Percentiles rank a stretch among this genome's conserved stretches.
Evolutionary conservation across 495 filamentous ascomycete species (phyloP).

Genomic region (Penicillium coprophilum): DNA sequence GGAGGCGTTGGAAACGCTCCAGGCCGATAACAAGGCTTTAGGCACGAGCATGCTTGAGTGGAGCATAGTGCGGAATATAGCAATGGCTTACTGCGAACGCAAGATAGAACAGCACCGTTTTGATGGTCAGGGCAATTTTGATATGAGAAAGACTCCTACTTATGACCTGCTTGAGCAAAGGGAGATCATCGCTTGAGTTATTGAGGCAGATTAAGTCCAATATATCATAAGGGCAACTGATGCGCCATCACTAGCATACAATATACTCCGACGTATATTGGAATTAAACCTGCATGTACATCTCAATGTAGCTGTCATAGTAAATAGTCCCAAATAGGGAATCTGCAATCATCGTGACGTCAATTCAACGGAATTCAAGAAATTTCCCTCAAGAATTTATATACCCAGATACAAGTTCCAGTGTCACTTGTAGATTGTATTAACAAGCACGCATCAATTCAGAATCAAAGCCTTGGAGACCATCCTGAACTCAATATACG

Average conservation of each 20-base stretch:
- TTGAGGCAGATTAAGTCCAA: neutral
- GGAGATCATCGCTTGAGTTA: constrained; percentile 27
- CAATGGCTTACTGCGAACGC: constrained; percentile 36
- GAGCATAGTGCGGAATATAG: constrained; percentile 28
- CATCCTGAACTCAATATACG: neutral
- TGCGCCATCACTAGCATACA: too few species aligned
- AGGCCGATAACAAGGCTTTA: constrained; percentile 32
- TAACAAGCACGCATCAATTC: too few species aligned
- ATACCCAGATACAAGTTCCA: neutral
- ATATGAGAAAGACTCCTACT: constrained; percentile 32
- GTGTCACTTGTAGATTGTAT: neutral
- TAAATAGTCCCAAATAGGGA: neutral
- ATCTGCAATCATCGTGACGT: neutral
- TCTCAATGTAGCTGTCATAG: neutral
- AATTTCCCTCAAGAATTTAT: neutral
- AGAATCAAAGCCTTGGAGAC: neutral
- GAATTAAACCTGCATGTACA: too few species aligned
- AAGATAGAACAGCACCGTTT: constrained; percentile 40
- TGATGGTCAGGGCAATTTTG: constrained; percentile 29
- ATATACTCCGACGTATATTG: too few species aligned
- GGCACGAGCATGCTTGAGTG: constrained; percentile 39
- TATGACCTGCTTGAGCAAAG: constrained; percentile 37
- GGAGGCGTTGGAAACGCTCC: constrained; percentile 36
- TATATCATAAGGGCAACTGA: neutral
- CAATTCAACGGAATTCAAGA: neutral